phyloP scores from a whole-genome alignment of 148 eudicot genomes.

The Pharnaceum exiguum region DNA sequence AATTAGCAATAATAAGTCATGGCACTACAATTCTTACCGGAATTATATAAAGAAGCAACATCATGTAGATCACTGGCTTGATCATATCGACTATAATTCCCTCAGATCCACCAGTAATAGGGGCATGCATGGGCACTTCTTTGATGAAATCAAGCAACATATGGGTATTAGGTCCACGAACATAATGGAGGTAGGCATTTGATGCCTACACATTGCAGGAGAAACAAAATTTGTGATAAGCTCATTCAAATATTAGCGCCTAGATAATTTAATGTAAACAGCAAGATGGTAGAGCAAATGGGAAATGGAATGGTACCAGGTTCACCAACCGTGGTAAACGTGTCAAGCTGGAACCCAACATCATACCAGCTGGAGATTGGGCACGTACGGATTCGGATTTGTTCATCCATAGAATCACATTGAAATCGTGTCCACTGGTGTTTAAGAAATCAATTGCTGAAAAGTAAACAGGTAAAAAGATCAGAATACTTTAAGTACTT shows the following conservation, averaged over 20 bases:
- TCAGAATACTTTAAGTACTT: neutral
- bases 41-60: slow-evolving; percentile 7
- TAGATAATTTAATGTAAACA: neutral
- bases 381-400: neutral
- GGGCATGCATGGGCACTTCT: slow-evolving; percentile 70
- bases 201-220: slow-evolving; percentile 39
- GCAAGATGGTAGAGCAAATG: neutral
- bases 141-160: slow-evolving; percentile 60
- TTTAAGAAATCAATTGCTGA: slow-evolving; percentile 72
- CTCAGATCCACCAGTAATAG: slow-evolving; percentile 43
- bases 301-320: slow-evolving; percentile 39
- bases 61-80: neutral
- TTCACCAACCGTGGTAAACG: slow-evolving; percentile 67
- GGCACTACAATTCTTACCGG: slow-evolving; percentile 41
- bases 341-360: neutral
- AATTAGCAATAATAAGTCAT: neutral
- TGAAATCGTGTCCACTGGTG: slow-evolving; percentile 41
- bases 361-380: too few species aligned
- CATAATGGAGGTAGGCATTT: slow-evolving; percentile 58
- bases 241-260: neutral
- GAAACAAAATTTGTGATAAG: neutral
- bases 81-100: slow-evolving; percentile 18
- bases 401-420: slow-evolving; percentile 61
- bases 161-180: slow-evolving; percentile 38
- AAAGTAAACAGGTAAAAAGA: neutral